Percentiles rank a stretch among this genome's conserved stretches.
Evolutionary conservation across 306 rosid genomes (phyloP).

Genomic region (Cucurbita ficifolia): DNA sequence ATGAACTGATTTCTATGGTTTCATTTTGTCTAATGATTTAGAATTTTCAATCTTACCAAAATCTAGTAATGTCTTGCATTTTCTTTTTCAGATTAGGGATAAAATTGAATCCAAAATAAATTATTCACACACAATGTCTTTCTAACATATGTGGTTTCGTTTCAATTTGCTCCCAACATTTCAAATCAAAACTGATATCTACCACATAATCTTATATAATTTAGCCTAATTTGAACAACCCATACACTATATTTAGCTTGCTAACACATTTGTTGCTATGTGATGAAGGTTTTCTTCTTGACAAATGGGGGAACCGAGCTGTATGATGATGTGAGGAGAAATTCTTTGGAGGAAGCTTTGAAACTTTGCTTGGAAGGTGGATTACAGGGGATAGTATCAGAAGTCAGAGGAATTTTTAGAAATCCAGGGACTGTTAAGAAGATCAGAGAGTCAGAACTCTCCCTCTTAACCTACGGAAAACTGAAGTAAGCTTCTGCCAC

Average conservation of each 20-base stretch:
- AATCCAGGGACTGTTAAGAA: constrained; percentile 52
- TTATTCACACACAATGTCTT: too few species aligned
- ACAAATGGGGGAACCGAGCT: constrained; percentile 76
- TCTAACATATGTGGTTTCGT: too few species aligned
- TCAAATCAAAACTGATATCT: not conserved
- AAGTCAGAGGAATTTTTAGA: constrained; percentile 55
- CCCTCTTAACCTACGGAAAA: constrained; percentile 66
- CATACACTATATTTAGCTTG: not conserved
- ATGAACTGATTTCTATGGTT: not conserved
- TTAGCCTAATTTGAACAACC: not conserved
- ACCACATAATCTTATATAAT: not conserved
- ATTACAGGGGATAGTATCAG: constrained; percentile 79
- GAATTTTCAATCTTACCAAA: not conserved
- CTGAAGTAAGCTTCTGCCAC: constrained; percentile 44
- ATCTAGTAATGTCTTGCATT: not conserved
- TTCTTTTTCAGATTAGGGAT: too few species aligned
- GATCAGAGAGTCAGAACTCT: constrained; percentile 67
- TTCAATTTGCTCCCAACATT: too few species aligned
- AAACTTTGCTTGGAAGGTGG: constrained; percentile 71
- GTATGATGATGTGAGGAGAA: constrained; percentile 65
- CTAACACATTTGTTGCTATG: not conserved
- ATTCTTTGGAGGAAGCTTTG: constrained; percentile 83
- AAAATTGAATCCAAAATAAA: too few species aligned
- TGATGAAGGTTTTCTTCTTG: constrained; percentile 66
- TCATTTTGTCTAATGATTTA: not conserved